These are phyloP conservation scores for Entomortierella beljakovae DNA, from an alignment of 192 early-diverging fungal species.

Conservation along the genomic window DNA sequence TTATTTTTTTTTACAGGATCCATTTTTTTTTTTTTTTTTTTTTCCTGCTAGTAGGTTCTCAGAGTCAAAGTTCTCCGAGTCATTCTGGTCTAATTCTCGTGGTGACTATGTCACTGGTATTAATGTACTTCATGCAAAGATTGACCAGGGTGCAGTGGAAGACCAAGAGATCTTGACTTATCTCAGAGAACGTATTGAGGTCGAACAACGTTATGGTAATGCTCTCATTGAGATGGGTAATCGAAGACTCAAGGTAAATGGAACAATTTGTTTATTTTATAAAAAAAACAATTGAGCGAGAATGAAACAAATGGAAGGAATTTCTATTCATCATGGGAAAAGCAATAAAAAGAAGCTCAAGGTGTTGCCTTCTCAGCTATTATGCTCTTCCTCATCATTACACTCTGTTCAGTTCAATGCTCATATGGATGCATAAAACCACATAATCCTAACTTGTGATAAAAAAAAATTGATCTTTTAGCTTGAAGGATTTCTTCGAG, in stretches of 20 bases:
- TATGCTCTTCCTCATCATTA: too few species aligned
- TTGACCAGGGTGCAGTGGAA: slow-evolving; percentile 63
- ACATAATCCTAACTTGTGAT: background rate
- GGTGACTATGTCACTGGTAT: slow-evolving; percentile 61
- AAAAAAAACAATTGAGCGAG: too few species aligned
- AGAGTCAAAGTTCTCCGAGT: slow-evolving; percentile 54
- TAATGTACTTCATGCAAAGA: slow-evolving; percentile 62
- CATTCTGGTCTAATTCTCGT: slow-evolving; percentile 53
- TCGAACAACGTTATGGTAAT: slow-evolving; percentile 58
- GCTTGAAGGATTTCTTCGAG: slow-evolving; percentile 61
- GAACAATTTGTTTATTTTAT: too few species aligned
- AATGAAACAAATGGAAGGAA: too few species aligned
- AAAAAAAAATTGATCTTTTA: slow-evolving; percentile 2
- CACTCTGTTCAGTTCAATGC: too few species aligned
- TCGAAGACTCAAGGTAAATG: slow-evolving; percentile 27
- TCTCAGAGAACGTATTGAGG: slow-evolving; percentile 61
- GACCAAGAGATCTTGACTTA: slow-evolving; percentile 68
- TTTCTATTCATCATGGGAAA: too few species aligned
- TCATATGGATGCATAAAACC: too few species aligned
- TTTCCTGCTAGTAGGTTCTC: slow-evolving; percentile 33
- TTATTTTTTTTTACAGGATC: background rate
- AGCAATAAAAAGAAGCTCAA: too few species aligned
- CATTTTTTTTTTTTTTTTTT: background rate
- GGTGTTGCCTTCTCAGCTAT: too few species aligned
- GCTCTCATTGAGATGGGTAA: slow-evolving; percentile 49